These are phyloP conservation scores for Bidens hawaiensis DNA, from an alignment of 140 eudicot genomes.

Conservation along the genomic window DNA sequence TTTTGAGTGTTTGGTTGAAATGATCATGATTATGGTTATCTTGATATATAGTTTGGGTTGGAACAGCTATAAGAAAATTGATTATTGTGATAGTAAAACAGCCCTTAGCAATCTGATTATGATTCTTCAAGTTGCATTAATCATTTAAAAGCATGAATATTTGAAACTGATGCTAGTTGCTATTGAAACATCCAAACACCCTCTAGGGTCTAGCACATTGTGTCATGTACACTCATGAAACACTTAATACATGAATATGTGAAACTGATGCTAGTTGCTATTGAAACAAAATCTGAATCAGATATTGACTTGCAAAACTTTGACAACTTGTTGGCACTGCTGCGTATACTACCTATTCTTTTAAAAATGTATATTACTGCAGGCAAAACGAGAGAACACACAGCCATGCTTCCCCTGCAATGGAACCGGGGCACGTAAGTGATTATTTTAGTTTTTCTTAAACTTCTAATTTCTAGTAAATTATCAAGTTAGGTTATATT, in stretches of 20 bases:
- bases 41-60: too few species aligned
- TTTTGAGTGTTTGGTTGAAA: too few species aligned
- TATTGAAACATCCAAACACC: neutral
- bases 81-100: too few species aligned
- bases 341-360: neutral
- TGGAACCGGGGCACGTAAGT: constrained; percentile 96
- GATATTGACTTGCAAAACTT: neutral
- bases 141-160: neutral
- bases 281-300: neutral
- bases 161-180: too few species aligned
- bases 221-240: neutral
- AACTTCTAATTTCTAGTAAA: neutral
- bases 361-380: constrained; percentile 22
- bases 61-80: too few species aligned
- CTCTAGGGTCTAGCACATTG: neutral
- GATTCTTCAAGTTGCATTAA: neutral
- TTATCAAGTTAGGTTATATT: neutral
- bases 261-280: neutral
- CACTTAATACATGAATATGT: neutral
- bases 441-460: neutral
- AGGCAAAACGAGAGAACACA: constrained; percentile 90
- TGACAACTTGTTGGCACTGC: neutral
- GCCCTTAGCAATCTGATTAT: too few species aligned
- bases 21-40: too few species aligned
- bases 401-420: constrained; percentile 96